A percentile compares a stretch with the other conserved stretches of the same genome.
Conservation (phyloP, 23 red algal species). For the Gracilaria caudata region DNA sequence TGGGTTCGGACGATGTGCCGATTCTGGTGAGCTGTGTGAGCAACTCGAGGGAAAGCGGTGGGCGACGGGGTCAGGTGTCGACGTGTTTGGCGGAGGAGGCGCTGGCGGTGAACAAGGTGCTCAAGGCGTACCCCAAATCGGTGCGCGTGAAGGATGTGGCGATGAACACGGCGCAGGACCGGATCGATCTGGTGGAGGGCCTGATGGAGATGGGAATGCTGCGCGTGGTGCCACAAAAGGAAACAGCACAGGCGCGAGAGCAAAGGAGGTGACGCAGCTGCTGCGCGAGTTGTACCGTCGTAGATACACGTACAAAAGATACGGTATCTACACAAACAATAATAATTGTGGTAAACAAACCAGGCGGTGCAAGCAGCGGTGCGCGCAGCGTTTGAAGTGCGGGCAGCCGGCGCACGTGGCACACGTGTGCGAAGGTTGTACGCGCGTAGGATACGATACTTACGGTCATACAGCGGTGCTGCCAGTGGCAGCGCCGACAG, state of each 20-base stretch:
- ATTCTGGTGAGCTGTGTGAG: background rate
- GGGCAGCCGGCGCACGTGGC: no score
- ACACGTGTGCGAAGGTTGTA: background rate
- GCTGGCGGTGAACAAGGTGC: constrained; percentile 34
- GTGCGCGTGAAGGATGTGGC: constrained; percentile 53
- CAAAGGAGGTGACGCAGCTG: no score
- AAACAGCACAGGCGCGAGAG: background rate
- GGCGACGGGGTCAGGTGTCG: background rate
- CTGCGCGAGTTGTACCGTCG: no score
- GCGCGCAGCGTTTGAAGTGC: background rate
- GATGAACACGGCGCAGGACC: constrained; percentile 22
- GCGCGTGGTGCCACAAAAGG: background rate
- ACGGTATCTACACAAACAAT: no score
- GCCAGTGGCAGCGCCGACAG: background rate
- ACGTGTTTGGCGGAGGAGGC: constrained; percentile 56
- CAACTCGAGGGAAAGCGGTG: background rate
- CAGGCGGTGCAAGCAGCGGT: no score
- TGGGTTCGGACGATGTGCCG: constrained; percentile 8
- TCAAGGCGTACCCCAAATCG: constrained; percentile 43
- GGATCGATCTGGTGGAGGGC: constrained; percentile 35
- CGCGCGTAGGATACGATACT: background rate
- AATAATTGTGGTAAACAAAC: no score
- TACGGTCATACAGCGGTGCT: background rate
- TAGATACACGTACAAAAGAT: no score
- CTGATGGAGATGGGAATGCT: constrained; percentile 63